Evolutionary conservation across 2,329 filamentous ascomycete species (phyloP).

Genomic region (Ceratocystis cacaofunesta): DNA sequence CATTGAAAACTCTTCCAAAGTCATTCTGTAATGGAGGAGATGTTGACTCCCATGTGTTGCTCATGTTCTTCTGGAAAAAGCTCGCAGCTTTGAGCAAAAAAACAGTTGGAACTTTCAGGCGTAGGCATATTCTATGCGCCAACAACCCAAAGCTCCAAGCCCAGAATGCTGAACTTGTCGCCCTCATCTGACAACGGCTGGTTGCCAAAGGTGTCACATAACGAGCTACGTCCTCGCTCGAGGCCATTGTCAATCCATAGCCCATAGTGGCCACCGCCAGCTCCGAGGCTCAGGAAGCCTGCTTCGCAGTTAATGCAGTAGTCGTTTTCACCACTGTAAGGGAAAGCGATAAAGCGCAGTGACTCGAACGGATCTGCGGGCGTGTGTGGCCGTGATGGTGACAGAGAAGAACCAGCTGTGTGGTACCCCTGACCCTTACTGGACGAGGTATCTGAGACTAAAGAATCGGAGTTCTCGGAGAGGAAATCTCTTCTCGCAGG

Average conservation of each 20-base stretch:
- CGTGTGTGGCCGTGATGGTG: constrained; percentile 20
- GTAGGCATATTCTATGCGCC: constrained; percentile 33
- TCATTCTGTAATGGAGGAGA: not conserved
- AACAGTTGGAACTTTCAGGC: constrained; percentile 7
- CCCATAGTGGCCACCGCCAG: constrained; percentile 78
- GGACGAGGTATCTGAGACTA: constrained; percentile 18
- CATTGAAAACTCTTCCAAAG: not conserved
- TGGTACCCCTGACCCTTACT: not conserved
- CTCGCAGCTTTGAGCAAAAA: not conserved
- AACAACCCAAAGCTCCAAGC: constrained; percentile 87
- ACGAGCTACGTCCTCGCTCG: constrained; percentile 67
- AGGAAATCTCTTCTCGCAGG: constrained; percentile 19
- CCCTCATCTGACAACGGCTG: constrained; percentile 87
- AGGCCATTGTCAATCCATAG: constrained; percentile 83
- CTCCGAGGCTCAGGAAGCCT: constrained; percentile 72
- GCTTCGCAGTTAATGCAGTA: constrained; percentile 90
- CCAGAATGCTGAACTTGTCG: constrained; percentile 77
- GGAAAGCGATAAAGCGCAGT: constrained; percentile 93
- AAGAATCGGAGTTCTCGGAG: constrained; percentile 24
- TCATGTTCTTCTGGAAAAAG: not conserved
- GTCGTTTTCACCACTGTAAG: constrained; percentile 89
- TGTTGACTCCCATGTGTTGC: not conserved
- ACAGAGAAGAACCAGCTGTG: constrained; percentile 19
- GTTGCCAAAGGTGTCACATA: constrained; percentile 86
- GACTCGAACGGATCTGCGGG: constrained; percentile 35